Conservation (phyloP, 164 flowering plant genomes). For the Chimonanthus praecox region DNA sequence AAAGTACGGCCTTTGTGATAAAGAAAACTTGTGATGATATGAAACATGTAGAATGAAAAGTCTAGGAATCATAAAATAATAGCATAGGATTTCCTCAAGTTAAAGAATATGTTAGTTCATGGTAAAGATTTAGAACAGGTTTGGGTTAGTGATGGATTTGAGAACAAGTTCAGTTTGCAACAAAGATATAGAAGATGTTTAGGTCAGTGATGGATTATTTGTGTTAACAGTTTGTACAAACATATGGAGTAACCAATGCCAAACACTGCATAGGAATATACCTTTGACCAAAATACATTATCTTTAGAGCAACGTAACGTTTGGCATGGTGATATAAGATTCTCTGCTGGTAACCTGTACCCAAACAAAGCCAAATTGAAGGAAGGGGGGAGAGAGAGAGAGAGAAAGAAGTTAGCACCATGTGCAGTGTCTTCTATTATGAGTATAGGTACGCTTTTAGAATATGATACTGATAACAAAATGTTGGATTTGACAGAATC, state of each 20-base stretch:
- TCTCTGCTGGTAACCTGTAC: conserved; percentile 23
- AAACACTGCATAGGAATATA: conserved; percentile 15
- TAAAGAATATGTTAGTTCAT: too few relatives aligned
- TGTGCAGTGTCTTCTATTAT: background rate
- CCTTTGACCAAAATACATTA: conserved; percentile 94
- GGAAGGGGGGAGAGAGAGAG: too few relatives aligned
- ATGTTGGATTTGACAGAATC: background rate
- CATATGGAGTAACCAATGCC: background rate
- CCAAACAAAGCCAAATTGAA: background rate
- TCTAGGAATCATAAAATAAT: too few relatives aligned
- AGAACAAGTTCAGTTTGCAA: background rate
- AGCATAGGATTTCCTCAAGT: too few relatives aligned
- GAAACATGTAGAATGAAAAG: too few relatives aligned
- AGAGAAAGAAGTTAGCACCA: background rate
- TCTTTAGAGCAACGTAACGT: conserved; percentile 71
- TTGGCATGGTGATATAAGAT: conserved; percentile 27
- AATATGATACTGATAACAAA: background rate
- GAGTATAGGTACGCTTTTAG: background rate
- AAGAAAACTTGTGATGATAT: too few relatives aligned
- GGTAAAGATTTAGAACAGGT: too few relatives aligned
- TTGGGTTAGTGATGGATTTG: too few relatives aligned
- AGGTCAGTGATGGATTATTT: too few relatives aligned
- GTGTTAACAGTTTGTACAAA: background rate
- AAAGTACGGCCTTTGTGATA: too few relatives aligned
- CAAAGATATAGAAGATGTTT: background rate